Conservation (phyloP, 2,329 filamentous ascomycete species). For the Didymella arachidicola region DNA sequence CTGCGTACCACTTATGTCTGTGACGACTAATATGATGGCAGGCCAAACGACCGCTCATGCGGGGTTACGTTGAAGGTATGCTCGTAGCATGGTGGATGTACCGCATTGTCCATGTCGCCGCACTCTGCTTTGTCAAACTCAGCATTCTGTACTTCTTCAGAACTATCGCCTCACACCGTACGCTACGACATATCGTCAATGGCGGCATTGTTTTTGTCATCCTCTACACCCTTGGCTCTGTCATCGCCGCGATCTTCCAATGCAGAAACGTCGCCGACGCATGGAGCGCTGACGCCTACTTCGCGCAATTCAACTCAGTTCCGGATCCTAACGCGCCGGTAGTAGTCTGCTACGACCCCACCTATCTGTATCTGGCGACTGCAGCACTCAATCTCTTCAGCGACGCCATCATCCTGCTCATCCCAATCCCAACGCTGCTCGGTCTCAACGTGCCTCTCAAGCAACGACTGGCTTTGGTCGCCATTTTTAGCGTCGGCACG, state of each 20-base stretch:
- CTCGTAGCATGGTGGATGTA: constrained; percentile 48
- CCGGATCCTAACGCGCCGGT: constrained; percentile 29
- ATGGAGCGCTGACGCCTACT: constrained; percentile 38
- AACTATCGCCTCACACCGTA: constrained; percentile 44
- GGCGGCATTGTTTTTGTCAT: constrained; percentile 41
- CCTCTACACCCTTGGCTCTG: constrained; percentile 41
- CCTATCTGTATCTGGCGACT: constrained; percentile 47
- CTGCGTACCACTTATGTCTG: not conserved
- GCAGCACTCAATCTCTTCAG: constrained; percentile 53
- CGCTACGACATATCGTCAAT: constrained; percentile 42
- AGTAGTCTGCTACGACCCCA: constrained; percentile 44
- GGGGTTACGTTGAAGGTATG: constrained; percentile 34
- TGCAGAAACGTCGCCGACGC: constrained; percentile 43
- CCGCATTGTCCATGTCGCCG: constrained; percentile 42
- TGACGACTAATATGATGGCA: constrained; percentile 24
- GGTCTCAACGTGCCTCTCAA: constrained; percentile 57
- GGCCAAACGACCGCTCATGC: constrained; percentile 42
- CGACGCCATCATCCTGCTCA: constrained; percentile 54
- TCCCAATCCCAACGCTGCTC: constrained; percentile 57
- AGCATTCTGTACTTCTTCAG: constrained; percentile 48
- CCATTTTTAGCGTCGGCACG: constrained; percentile 48
- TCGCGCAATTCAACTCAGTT: constrained; percentile 42
- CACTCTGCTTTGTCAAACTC: constrained; percentile 45
- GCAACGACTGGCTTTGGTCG: constrained; percentile 61
- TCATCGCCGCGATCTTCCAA: constrained; percentile 43